Conservation (phyloP, 2,329 filamentous ascomycete genomes). For the Fusarium sp. region DNA sequence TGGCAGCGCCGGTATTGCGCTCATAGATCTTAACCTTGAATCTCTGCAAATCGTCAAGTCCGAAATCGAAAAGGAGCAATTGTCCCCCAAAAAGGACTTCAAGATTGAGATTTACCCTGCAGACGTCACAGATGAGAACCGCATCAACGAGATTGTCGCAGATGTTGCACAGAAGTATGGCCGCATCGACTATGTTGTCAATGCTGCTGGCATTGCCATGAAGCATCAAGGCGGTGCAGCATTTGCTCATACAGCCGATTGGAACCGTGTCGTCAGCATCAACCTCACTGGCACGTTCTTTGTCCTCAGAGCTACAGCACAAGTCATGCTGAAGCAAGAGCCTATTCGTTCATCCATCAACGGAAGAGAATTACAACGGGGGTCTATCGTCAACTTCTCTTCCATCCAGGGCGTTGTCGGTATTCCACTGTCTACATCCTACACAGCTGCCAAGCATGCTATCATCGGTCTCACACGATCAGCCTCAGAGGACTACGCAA, state of each 20-base stretch:
- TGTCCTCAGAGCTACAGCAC: slow-evolving; percentile 49
- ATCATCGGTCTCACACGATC: slow-evolving; percentile 39
- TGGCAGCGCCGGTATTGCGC: slow-evolving; percentile 40
- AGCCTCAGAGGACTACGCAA: slow-evolving; percentile 53
- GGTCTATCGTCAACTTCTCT: slow-evolving; percentile 32
- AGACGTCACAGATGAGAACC: slow-evolving; percentile 44
- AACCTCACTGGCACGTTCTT: slow-evolving; percentile 55
- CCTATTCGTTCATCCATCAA: slow-evolving; percentile 49
- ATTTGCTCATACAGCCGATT: slow-evolving; percentile 48
- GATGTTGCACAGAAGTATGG: slow-evolving; percentile 44
- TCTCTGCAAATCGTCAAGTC: slow-evolving; percentile 22
- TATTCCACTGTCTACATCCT: slow-evolving; percentile 24
- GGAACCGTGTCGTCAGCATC: slow-evolving; percentile 51
- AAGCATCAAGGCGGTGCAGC: slow-evolving; percentile 50
- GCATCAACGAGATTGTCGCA: slow-evolving; percentile 35
- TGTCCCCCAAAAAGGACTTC: background rate
- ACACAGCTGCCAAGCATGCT: slow-evolving; percentile 30
- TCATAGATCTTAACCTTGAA: slow-evolving; percentile 40
- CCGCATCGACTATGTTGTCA: slow-evolving; percentile 52
- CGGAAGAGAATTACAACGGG: slow-evolving; percentile 18
- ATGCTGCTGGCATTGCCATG: slow-evolving; percentile 51
- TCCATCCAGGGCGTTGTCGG: slow-evolving; percentile 32
- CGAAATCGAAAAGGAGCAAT: slow-evolving; percentile 27
- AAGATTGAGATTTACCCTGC: slow-evolving; percentile 10
- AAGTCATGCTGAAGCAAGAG: slow-evolving; percentile 55